Evolutionary conservation across 2,329 filamentous ascomycete genomes (phyloP), one percentile per base, ranked within the genome.

Genomic region (Aureobasidium melanogenum): DNA sequence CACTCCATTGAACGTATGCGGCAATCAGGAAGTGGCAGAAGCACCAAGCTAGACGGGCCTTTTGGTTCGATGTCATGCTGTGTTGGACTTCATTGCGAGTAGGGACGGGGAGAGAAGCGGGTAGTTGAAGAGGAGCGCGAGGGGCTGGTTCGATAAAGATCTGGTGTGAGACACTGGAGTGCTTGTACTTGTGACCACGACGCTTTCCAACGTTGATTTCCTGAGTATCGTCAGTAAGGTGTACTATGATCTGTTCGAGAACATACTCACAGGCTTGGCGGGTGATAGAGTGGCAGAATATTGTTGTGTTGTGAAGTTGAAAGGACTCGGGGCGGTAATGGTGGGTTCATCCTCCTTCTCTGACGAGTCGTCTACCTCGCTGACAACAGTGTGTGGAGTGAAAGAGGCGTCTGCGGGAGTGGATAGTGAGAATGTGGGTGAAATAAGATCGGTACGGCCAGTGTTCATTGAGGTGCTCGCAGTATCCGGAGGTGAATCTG

Each of bases 161-260:
- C 74, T 97, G 92, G 72, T 97, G 92, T 22, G 90, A 96, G 62
- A 99, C 88, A 72, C 90, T 96, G 73, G 89, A 95, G 77, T 97
- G 93, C 72, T 97, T 96, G 81, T 99, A 99, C 73, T 94, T 91
- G 78, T 99, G 94, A 64, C 94, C 94, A 64, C 93, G 88, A 66
- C 94, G 86, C 74, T 96, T 90, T 65, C 92, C 92, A 65, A 56
- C 52, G 24, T 56, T 56, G 52, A 97, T 85, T 68, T 91, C 93
- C 87, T 95, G 73, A 4, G 12, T 15, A 63, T 64, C 55, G 22
- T 43, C 12, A 48, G 44, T 32, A 17, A 36, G 5, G n/a, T 12
- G 67, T 67, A 64, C 19, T 15, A 17, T 17, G 5, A 2, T 12
- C 2, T 24, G 43, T 46, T 26, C 17, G 51, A 8, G 1, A 26